Evolutionary conservation across 228 moss, liverwort and hornwort genomes (phyloP).

Genomic region (Sphagnum magellanicum): DNA sequence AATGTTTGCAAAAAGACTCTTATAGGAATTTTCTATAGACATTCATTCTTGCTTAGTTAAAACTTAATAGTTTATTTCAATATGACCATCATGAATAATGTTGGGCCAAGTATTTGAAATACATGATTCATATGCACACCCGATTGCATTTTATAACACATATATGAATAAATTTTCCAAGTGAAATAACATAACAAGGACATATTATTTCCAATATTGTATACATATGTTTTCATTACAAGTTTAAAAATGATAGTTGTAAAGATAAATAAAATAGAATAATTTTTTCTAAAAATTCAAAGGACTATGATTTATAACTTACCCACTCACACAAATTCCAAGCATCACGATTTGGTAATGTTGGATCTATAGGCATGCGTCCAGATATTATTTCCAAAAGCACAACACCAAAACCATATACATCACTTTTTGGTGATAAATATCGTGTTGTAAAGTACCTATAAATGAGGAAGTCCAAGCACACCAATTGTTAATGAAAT

Average conservation of each 20-base stretch:
- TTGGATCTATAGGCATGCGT: conserved; percentile 10
- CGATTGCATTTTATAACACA: neutral
- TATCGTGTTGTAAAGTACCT: conserved; percentile 11
- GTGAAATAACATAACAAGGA: no score
- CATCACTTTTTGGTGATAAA: conserved; percentile 25
- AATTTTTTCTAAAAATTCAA: no score
- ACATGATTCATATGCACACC: neutral
- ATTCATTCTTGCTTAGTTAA: no score
- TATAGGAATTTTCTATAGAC: no score
- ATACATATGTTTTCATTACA: no score
- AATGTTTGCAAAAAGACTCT: no score
- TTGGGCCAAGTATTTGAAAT: neutral
- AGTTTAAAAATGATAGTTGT: no score
- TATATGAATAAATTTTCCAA: no score
- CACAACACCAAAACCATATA: conserved; percentile 26
- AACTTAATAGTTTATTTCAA: neutral
- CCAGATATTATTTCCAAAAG: conserved; percentile 17
- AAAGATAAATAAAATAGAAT: no score
- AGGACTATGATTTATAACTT: neutral
- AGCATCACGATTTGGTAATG: conserved; percentile 2
- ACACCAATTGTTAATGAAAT: no score
- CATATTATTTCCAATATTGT: no score
- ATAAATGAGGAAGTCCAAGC: neutral
- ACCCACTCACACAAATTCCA: conserved; percentile 10
- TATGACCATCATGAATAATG: no score